These are phyloP conservation scores for Breviolum minutum DNA, from an alignment of 73 alveolate species.

Conservation along the genomic window DNA sequence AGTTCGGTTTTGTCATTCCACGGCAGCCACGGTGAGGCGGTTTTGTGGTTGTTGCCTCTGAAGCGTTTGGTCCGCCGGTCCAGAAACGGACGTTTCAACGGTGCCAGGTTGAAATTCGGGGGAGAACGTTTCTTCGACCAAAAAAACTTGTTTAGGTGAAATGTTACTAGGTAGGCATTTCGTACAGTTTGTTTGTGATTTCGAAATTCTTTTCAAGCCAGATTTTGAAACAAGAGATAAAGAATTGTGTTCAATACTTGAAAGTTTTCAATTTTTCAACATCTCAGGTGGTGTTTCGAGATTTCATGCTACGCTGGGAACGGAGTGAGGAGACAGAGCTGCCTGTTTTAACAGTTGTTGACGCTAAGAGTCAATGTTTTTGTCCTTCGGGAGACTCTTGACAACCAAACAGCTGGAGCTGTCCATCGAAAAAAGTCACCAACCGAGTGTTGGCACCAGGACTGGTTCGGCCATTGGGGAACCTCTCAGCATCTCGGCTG, in stretches of 20 bases:
- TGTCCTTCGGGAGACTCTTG: background rate
- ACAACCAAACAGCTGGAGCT: too few species aligned
- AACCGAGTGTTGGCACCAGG: background rate
- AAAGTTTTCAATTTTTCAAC: background rate
- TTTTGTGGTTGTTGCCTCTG: conserved; percentile 27
- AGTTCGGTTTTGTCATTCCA: too few species aligned
- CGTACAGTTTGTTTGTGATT: too few species aligned
- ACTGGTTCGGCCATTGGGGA: conserved; percentile 35
- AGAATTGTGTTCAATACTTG: too few species aligned
- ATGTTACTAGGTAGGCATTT: too few species aligned
- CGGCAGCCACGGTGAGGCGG: background rate
- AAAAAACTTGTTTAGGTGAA: too few species aligned
- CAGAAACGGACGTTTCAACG: background rate
- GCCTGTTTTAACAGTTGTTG: too few species aligned
- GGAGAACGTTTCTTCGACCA: too few species aligned
- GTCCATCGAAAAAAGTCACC: background rate
- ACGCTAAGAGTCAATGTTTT: background rate
- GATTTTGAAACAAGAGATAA: too few species aligned
- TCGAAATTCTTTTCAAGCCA: too few species aligned
- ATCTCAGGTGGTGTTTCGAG: conserved; percentile 33
- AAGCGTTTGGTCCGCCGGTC: background rate
- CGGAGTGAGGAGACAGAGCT: conserved; percentile 6
- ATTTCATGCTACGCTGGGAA: conserved; percentile 50
- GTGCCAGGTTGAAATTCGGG: too few species aligned
- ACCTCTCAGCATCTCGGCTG: background rate